Base-by-base conservation (phyloP, 176 grass and related monocot species). In the Oryza nivara region DNA sequence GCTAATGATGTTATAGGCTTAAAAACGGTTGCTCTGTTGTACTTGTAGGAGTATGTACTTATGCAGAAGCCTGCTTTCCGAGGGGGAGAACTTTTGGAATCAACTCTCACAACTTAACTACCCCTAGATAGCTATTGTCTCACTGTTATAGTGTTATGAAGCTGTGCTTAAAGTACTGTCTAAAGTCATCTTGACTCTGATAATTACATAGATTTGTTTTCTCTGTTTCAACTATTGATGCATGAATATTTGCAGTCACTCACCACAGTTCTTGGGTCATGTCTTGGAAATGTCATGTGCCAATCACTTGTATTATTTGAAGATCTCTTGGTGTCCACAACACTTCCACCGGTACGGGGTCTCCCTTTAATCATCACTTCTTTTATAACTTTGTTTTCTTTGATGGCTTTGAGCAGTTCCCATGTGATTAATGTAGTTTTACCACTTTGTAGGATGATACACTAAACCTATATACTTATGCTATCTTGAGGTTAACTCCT, bases 271-370 rank as follows among this genome's bases (percentile, higher is more conserved):
- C 89, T 98, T 88, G 91, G 93, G 74, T 93, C 88, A 67, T 94
- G 93, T 70, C 69, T 83, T 86, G 91, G 89, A 81, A 92, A 82
- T 14, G 30, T 47, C 51, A 70, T 36, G 75, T 94, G 92, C 82
- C 89, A 98, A 76, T 95, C 88, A 14, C 71, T 98, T 58, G 43
- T 98, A 93, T 82, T 98, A 76, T 98, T 94, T 82, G 93, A 95
- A 88, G 93, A 98, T 77, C 96, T 98, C 14, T 82, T 98, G 83
- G 96, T 98, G 34, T 93, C 96, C 35, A 94, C 96, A 14, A 98
- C 91, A 34, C 81, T 98, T 26, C 80, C 93, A 52, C 91, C 91
- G 41, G 96, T 99, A 96, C 65, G 87, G n/a, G 87, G n/a, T 48
- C 85, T 66, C 64, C 19, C 48, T 75, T 5, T 15, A 83, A 64